Evolutionary conservation across 2,329 filamentous ascomycete species (phyloP).

Genomic region (Arthrinium puccinioides): DNA sequence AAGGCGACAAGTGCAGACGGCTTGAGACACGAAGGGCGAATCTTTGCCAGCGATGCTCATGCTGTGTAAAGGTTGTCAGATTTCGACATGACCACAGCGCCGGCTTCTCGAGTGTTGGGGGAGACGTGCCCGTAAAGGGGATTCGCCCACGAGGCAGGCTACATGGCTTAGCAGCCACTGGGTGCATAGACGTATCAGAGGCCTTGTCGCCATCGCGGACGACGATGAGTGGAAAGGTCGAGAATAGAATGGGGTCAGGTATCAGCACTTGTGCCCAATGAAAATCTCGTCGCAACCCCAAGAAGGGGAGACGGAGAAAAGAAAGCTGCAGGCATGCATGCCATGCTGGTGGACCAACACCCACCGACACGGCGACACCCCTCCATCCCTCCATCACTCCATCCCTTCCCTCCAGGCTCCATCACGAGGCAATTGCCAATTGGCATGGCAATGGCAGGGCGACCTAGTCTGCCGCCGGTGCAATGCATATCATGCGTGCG

Average conservation of each 20-base stretch:
- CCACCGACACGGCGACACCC: too few species aligned
- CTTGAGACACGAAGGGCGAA: conserved; percentile 10
- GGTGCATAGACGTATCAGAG: conserved; percentile 11
- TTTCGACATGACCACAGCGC: conserved; percentile 9
- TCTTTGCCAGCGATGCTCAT: conserved; percentile 14
- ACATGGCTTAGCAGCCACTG: conserved; percentile 7
- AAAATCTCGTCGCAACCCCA: too few species aligned
- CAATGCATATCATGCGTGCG: too few species aligned
- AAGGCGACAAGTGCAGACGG: conserved; percentile 16
- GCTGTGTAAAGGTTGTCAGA: conserved; percentile 12
- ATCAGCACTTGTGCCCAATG: conserved; percentile 27
- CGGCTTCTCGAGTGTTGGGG: neutral
- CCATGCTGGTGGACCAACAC: too few species aligned
- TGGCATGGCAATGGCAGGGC: too few species aligned
- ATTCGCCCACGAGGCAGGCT: conserved; percentile 16
- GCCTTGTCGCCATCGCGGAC: conserved; percentile 9
- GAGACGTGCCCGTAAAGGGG: conserved; percentile 13
- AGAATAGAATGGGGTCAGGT: conserved; percentile 18
- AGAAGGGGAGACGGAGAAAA: too few species aligned
- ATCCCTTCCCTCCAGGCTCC: too few species aligned
- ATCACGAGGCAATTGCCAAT: too few species aligned
- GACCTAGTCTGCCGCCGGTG: too few species aligned
- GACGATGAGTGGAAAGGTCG: conserved; percentile 12
- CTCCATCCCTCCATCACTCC: too few species aligned
- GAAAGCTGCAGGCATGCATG: too few species aligned